Evolutionary conservation across 192 early-diverging fungal species (phyloP), one percentile per base, ranked within the genome.

Genomic region (Obelidium mucronatum): DNA sequence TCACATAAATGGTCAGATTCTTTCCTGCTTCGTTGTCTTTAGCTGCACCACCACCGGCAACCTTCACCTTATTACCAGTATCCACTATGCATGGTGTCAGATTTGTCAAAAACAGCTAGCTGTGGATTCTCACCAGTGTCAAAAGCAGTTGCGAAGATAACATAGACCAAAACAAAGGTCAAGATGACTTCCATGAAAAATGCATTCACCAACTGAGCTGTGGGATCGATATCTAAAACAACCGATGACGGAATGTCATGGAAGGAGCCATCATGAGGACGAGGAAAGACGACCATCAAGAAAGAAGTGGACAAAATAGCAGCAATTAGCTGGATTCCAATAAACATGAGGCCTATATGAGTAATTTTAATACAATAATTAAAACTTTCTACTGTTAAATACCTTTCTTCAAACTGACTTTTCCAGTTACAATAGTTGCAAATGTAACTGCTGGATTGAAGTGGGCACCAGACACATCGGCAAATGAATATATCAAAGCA

Each of bases 401-500:
- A 83, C 87, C 89, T 75, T 90, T 90, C 42, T 80, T 78, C 42
- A 87, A 67, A 35, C 84, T 85, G 17, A 79, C 78, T 62, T 90
- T 90, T 35, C 89, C 89, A 0, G 87, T 86, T 3, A 90, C 81
- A 40, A 88, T 85, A 0, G 82, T 84, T 15, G 83, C 89, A 75
- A 88, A 88, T 26, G 89, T 90, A 6, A 90, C 89, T 22, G 88
- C 89, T 31, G 89, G 89, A 79, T 90, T 90, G 76, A 90, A 90
- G 64, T 90, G 89, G 6, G 89, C 89, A 64, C 89, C 89, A 28
- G 85, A 87, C 15, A 90, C 89, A 78, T 90, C 89, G 28, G 89
- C 89, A 84, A 90, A 90, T 6, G 87, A 87, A 76, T 90, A 90
- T 55, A 90, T 89, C 15, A 88, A 64, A 0, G 89, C 89, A 53